A percentile compares a stretch with the other conserved stretches of the same genome.
Evolutionary conservation across 2,329 filamentous ascomycete genomes (phyloP).

Genomic region (Clonostachys rhizophaga): DNA sequence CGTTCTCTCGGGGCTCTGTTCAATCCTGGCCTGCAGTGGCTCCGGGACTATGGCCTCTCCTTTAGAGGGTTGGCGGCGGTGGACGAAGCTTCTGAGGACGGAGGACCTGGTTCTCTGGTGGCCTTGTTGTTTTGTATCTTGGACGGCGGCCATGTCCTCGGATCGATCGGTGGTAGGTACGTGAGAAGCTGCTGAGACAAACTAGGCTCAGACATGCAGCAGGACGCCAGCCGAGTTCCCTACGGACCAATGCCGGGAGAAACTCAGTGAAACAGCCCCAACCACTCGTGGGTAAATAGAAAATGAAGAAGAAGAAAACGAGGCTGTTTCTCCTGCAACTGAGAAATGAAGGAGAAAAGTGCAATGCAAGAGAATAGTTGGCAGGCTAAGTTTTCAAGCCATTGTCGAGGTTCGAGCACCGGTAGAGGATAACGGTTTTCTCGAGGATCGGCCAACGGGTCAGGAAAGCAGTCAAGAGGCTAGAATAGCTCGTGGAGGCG

Average conservation of each 20-base stretch:
- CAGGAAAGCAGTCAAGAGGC: too few relatives aligned
- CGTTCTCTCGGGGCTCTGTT: constrained; percentile 5
- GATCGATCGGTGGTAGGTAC: neutral
- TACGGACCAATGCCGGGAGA: neutral
- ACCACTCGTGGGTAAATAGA: neutral
- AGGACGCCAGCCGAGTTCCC: too few relatives aligned
- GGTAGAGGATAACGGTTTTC: too few relatives aligned
- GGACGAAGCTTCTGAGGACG: constrained; percentile 43
- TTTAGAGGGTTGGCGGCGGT: constrained; percentile 41
- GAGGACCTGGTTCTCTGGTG: constrained; percentile 43
- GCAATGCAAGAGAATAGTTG: too few relatives aligned
- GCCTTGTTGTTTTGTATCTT: neutral
- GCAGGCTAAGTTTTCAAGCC: too few relatives aligned
- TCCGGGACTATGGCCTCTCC: constrained; percentile 24
- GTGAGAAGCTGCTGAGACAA: neutral
- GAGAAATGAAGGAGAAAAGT: too few relatives aligned
- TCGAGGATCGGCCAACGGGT: too few relatives aligned
- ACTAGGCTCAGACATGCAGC: too few relatives aligned
- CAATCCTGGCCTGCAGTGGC: constrained; percentile 4
- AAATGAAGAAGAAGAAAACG: neutral
- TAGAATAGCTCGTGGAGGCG: too few relatives aligned
- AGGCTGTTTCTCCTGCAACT: too few relatives aligned
- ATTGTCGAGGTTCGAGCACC: too few relatives aligned
- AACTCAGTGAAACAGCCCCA: neutral
- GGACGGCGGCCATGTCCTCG: too few relatives aligned